These are phyloP conservation scores for Rhynchosporium agropyri DNA, from an alignment of 2,329 filamentous ascomycete genomes.

Conservation along the genomic window DNA sequence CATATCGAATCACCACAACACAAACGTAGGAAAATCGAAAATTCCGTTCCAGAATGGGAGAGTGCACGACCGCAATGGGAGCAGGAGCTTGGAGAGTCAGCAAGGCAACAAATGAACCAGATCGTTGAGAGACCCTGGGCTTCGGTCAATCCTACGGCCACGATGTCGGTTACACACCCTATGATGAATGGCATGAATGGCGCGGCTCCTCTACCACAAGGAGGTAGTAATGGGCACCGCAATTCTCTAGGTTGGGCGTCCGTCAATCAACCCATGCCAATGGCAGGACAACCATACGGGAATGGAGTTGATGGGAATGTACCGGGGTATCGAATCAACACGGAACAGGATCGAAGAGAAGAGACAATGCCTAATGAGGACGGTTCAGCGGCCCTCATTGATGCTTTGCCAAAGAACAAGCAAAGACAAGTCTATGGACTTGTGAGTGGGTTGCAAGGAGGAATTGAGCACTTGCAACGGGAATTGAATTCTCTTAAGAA, in stretches of 20 bases:
- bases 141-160: constrained; percentile 32
- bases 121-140: constrained; percentile 36
- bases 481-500: constrained; percentile 40
- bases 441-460: constrained; percentile 40
- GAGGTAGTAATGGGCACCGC: constrained; percentile 19
- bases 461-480: constrained; percentile 41
- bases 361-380: constrained; percentile 32
- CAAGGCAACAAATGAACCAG: constrained; percentile 33
- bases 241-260: constrained; percentile 35
- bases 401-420: constrained; percentile 40
- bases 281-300: constrained; percentile 31
- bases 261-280: constrained; percentile 30
- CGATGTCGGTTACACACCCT: constrained; percentile 16
- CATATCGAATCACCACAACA: constrained; percentile 20
- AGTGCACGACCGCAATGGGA: constrained; percentile 39
- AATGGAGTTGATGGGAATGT: constrained; percentile 45
- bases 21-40: constrained; percentile 34
- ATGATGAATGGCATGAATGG: constrained; percentile 28
- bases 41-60: constrained; percentile 37
- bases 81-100: constrained; percentile 34
- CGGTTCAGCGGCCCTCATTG: constrained; percentile 36
- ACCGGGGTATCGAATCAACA: constrained; percentile 39
- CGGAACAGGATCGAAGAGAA: constrained; percentile 33
- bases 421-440: constrained; percentile 41
- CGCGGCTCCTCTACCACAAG: constrained; percentile 9